Evolutionary conservation across 768 basidiomycete species (phyloP), one percentile per base, ranked within the genome.

Genomic region (Hygrocybe coccinea): DNA sequence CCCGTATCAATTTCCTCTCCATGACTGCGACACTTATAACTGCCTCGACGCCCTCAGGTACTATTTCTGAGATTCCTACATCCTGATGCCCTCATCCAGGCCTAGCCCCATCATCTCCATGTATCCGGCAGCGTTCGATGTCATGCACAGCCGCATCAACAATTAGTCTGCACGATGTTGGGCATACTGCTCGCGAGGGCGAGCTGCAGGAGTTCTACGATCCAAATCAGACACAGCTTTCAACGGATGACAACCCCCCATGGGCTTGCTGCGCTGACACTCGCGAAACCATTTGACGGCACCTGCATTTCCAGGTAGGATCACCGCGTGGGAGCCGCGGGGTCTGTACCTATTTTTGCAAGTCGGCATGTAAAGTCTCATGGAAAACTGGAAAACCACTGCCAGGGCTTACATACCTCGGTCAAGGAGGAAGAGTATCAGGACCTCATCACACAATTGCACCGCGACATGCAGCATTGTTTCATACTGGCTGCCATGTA

Each of bases 61-160:
- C 29, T 29, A 29, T 29, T 29, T 29, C 29, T 29, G 29, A 29
- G 29, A 29, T 8, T 29, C 29, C 3, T 4, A 4, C 29, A 29
- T 29, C 29, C 29, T 29, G 29, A 29, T 29, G 29, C 29, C 29
- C 29, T 29, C 29, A 29, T 29, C 29, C 29, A 29, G 29, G 29
- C 8, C 29, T 29, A 29, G 29, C 29, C 29, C 29, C 4, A 29
- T 29, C 29, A 29, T 29, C 29, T 29, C 29, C 29, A 29, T 29
- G 29, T 61, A 49, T 64, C 64, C 70, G 74, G 49, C 70, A 72
- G 37, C 64, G 61, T 52, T 70, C 66, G 22, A 73, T 73, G 41
- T 74, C 69, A 52, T 73, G 72, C 25, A 72, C 71, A 10, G 73
- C 73, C 8, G 73, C 74, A 56, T 75, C 65, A 52, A 71, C 73